Evolutionary conservation across 129 eudicot genomes (phyloP), one percentile per base, ranked within the genome.

Genomic region (Flaveria brownii): DNA sequence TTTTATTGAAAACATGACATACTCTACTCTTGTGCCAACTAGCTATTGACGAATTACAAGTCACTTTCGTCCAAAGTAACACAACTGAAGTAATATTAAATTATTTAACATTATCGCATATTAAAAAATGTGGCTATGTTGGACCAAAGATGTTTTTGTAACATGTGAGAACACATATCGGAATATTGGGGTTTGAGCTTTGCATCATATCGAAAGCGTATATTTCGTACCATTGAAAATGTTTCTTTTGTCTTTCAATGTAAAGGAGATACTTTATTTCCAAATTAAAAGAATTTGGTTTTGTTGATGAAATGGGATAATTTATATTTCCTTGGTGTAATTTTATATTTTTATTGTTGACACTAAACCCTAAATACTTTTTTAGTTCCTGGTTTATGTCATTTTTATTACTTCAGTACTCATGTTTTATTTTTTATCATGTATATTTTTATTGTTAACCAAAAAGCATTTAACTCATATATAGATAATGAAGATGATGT

Each of bases 111-210:
- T 5, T 36, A 36, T 36, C 41, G 5, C 41, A 36, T 5, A 33
- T 36, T 5, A 42, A 33, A 42, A 42, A 77, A 57, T 77, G 60
- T 28, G 18, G 82, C 26, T 25, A 56, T 68, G 70, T 51, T 66
- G 80, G 73, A 76, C 80, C 55, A 51, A 51, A 22, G 57, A 76
- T 76, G 80, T 70, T 70, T 78, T 56, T 55, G 82, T 70, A 78
- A 78, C 70, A 46, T 70, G 82, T 70, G 82, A 78, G 82, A 70
- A 70, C 82, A 78, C 68, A 45, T 28, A 57, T 70, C 77, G 52
- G 70, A 59, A 78, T 70, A 70, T 70, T 18, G 82, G 82, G 82
- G 77, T 68, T 78, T 57, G 82, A 78, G 82, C 70, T 70, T 60
- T 57, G 70, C 67, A 57, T 42, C 16, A 22, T 50, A 22, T 23